Evolutionary conservation across 805 yeast genomes (phyloP).

Genomic region (Diddensiella santjacobensis): DNA sequence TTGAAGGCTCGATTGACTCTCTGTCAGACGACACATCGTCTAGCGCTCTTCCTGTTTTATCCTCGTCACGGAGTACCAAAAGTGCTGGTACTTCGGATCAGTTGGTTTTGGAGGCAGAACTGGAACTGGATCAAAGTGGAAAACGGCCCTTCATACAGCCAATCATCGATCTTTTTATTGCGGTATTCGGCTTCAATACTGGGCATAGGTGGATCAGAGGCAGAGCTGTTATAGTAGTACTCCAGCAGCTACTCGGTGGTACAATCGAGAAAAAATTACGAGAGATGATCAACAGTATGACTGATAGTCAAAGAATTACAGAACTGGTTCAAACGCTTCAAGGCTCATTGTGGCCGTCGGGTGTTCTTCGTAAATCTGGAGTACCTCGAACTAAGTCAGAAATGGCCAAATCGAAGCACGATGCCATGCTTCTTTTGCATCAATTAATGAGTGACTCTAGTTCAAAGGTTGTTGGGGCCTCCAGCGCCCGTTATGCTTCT

Average conservation of each 20-base stretch:
- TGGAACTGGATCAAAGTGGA: conserved; percentile 1
- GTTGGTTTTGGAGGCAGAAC: not conserved
- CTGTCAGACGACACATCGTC: not conserved
- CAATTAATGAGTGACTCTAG: conserved; percentile 59
- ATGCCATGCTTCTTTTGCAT: conserved; percentile 55
- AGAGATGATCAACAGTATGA: conserved; percentile 37
- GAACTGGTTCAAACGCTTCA: conserved; percentile 27
- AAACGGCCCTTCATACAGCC: conserved; percentile 66
- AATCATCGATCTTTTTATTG: conserved; percentile 68
- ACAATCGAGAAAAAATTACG: conserved; percentile 69
- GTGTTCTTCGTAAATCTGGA: conserved; percentile 36
- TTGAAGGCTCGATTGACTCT: not conserved
- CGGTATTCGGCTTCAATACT: conserved; percentile 61
- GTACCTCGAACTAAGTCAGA: conserved; percentile 47
- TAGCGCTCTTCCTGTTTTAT: not conserved
- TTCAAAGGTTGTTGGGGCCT: conserved; percentile 68
- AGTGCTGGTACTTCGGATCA: not conserved
- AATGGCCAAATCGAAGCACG: conserved; percentile 49
- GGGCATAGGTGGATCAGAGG: conserved; percentile 81
- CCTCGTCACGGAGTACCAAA: not conserved
- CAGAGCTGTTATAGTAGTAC: conserved; percentile 69
- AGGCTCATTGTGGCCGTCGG: conserved; percentile 48
- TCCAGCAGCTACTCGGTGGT: conserved; percentile 84
- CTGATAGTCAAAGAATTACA: conserved; percentile 18
- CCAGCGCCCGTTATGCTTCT: conserved; percentile 62